Percentiles rank a stretch among this genome's conserved stretches.
Evolutionary conservation across 2,329 filamentous ascomycete genomes (phyloP).

Genomic region (Cladophialophora exuberans): DNA sequence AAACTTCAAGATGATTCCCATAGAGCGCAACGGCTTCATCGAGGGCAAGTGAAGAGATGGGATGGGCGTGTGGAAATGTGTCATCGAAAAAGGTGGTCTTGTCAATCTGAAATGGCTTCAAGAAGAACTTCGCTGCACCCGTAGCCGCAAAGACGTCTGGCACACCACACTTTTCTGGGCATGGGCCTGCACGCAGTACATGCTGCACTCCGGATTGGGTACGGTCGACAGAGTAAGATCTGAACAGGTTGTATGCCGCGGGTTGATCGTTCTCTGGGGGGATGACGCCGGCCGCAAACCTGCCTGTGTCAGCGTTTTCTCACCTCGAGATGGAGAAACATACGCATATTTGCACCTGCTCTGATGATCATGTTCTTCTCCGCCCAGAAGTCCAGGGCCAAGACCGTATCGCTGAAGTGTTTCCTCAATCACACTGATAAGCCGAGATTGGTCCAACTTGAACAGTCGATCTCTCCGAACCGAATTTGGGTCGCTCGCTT

Average conservation of each 20-base stretch:
- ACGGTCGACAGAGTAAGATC: conserved; percentile 12
- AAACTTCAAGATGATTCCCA: conserved; percentile 15
- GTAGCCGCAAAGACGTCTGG: conserved; percentile 18
- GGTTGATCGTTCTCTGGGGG: conserved; percentile 1
- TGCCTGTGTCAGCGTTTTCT: conserved; percentile 7
- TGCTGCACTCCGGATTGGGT: background rate
- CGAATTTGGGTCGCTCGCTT: background rate
- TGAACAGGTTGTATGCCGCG: conserved; percentile 13
- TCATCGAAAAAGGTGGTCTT: conserved; percentile 19
- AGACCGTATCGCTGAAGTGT: conserved; percentile 17
- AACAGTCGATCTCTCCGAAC: conserved; percentile 8
- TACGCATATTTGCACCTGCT: conserved; percentile 19
- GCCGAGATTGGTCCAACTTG: conserved; percentile 20
- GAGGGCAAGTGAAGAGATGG: conserved; percentile 18
- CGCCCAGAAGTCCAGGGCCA: conserved; percentile 6
- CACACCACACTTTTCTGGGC: conserved; percentile 1
- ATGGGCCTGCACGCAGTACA: conserved; percentile 2
- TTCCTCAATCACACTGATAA: conserved; percentile 12
- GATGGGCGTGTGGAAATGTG: conserved; percentile 23
- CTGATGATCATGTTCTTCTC: background rate
- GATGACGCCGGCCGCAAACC: conserved; percentile 21
- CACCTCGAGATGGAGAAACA: background rate
- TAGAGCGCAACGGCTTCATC: conserved; percentile 19
- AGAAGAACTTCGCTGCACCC: conserved; percentile 19
- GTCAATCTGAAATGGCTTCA: conserved; percentile 11